Conservation (phyloP, 1,139 yeast genomes). For the Magnusiomyces tetraspermus region DNA sequence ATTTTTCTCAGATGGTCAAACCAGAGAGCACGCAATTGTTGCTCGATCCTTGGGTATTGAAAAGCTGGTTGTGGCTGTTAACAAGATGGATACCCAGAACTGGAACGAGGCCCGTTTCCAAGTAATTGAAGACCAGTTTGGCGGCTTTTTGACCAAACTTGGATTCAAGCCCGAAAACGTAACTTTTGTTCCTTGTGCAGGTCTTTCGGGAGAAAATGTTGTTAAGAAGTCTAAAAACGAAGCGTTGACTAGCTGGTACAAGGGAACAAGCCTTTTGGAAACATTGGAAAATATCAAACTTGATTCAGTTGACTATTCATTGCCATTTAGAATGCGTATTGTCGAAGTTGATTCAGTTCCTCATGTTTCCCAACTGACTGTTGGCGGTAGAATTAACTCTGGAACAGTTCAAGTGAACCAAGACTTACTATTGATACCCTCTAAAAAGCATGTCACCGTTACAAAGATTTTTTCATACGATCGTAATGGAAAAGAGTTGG, state of each 20-base stretch:
- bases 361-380: slow-evolving; percentile 33
- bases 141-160: slow-evolving; percentile 48
- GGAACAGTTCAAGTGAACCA: slow-evolving; percentile 78
- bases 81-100: slow-evolving; percentile 70
- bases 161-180: slow-evolving; percentile 49
- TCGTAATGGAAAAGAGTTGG: slow-evolving; percentile 14
- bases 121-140: slow-evolving; percentile 50
- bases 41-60: slow-evolving; percentile 80
- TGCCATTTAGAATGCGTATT: slow-evolving; percentile 36
- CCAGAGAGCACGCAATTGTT: slow-evolving; percentile 83
- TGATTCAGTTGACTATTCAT: slow-evolving; percentile 23
- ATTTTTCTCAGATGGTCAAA: slow-evolving; percentile 79
- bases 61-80: slow-evolving; percentile 65
- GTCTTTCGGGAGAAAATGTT: slow-evolving; percentile 79
- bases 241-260: slow-evolving; percentile 45
- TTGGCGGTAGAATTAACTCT: slow-evolving; percentile 64
- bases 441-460: slow-evolving; percentile 35
- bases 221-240: slow-evolving; percentile 6
- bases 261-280: slow-evolving; percentile 55
- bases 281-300: slow-evolving; percentile 34
- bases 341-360: slow-evolving; percentile 35
- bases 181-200: slow-evolving; percentile 74
- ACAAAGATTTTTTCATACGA: slow-evolving; percentile 37
- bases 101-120: slow-evolving; percentile 63
- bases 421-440: slow-evolving; percentile 52